phyloP scores from a whole-genome alignment of 2,329 filamentous ascomycete species.

The Fusarium musae region DNA sequence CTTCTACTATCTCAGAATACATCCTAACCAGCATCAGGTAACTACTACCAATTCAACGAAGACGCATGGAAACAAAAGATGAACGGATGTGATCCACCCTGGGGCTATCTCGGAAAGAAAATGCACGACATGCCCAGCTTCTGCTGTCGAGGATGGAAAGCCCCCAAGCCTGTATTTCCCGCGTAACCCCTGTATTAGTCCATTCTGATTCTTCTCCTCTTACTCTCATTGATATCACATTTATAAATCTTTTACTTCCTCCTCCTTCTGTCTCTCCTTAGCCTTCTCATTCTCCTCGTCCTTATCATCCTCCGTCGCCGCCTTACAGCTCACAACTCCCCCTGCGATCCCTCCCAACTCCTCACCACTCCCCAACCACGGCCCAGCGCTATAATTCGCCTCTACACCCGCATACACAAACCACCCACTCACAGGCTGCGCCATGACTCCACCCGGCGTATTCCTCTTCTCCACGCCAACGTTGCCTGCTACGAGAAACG shows the following conservation, averaged over 20 bases:
- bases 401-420: slow-evolving; percentile 54
- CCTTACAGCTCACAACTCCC: slow-evolving; percentile 3
- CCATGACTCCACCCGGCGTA: slow-evolving; percentile 38
- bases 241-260: slow-evolving; percentile 4
- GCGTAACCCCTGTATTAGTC: neutral
- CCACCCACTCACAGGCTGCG: slow-evolving; percentile 54
- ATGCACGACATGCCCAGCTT: slow-evolving; percentile 20
- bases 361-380: slow-evolving; percentile 30
- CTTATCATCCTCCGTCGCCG: neutral
- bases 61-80: slow-evolving; percentile 1
- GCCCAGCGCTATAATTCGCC: slow-evolving; percentile 31
- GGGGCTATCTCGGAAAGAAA: slow-evolving; percentile 21
- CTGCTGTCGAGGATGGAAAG: slow-evolving; percentile 26
- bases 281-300: too few relatives aligned
- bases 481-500: slow-evolving; percentile 53
- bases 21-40: neutral
- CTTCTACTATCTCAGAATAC: neutral
- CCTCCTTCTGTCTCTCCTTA: neutral
- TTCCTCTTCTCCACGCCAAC: slow-evolving; percentile 48
- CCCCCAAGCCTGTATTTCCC: neutral
- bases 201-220: neutral
- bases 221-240: neutral
- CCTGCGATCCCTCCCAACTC: slow-evolving; percentile 39
- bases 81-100: slow-evolving; percentile 30
- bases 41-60: slow-evolving; percentile 30